phyloP scores from a whole-genome alignment of 306 rosid species.

The Quercus glauca region DNA sequence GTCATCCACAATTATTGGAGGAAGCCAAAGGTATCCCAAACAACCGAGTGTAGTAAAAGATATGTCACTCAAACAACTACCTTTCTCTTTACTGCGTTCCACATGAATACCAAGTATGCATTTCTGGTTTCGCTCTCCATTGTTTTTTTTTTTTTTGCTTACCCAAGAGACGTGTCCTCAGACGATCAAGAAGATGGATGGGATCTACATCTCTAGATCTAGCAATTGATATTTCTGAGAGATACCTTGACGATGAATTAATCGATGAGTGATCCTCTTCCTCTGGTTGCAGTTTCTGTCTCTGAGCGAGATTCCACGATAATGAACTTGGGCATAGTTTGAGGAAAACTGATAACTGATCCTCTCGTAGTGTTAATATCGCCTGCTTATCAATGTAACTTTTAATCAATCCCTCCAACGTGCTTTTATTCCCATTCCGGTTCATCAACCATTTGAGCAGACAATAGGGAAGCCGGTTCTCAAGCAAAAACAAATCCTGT shows the following conservation, averaged over 20 bases:
- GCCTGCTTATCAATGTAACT: neutral
- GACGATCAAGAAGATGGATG: conserved; percentile 11
- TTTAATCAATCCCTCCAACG: neutral
- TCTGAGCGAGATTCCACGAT: too few species aligned
- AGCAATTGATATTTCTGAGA: too few species aligned
- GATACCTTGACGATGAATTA: neutral
- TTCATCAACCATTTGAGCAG: conserved; percentile 7
- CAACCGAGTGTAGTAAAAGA: too few species aligned
- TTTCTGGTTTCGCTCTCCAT: too few species aligned
- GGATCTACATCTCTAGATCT: neutral
- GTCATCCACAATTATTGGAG: too few species aligned
- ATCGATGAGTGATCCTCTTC: neutral
- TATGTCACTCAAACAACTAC: too few species aligned
- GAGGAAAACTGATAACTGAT: too few species aligned
- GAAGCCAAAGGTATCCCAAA: too few species aligned
- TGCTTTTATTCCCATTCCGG: neutral
- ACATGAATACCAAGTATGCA: neutral
- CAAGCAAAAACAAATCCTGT: conserved; percentile 27
- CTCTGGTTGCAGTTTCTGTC: too few species aligned
- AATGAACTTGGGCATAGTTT: too few species aligned
- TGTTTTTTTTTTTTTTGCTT: too few species aligned
- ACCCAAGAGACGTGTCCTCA: neutral
- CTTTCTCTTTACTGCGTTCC: neutral
- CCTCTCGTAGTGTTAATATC: too few species aligned
- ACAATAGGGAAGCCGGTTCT: conserved; percentile 22